A percentile compares a stretch with the other conserved stretches of the same genome.
Evolutionary conservation across 257 asterid genomes (phyloP).

Genomic region (Solanum etuberosum): DNA sequence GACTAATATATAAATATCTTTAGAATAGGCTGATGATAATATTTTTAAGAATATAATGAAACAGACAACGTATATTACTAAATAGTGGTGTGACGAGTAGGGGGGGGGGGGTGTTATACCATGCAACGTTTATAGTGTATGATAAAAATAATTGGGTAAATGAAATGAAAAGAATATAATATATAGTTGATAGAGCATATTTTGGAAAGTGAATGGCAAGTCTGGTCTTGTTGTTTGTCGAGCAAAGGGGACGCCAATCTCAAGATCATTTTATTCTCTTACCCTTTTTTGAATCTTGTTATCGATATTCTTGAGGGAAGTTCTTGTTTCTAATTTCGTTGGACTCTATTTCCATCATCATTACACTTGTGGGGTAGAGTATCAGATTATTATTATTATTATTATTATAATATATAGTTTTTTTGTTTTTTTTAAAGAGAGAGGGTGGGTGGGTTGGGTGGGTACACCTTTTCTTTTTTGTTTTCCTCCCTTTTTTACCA

Average conservation of each 20-base stretch:
- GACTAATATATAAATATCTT: no score
- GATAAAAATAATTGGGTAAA: constrained; percentile 9
- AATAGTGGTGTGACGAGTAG: no score
- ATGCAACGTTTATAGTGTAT: background rate
- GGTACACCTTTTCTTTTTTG: constrained; percentile 2
- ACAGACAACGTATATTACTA: no score
- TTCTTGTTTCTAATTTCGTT: background rate
- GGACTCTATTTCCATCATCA: background rate
- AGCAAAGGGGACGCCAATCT: constrained; percentile 50
- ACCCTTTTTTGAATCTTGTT: constrained; percentile 39
- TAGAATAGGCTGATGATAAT: no score
- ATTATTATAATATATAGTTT: background rate
- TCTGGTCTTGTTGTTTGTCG: constrained; percentile 56
- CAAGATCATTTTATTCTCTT: constrained; percentile 34
- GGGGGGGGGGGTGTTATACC: background rate
- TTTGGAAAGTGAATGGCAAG: constrained; percentile 52
- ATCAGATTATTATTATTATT: background rate
- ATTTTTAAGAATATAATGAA: no score
- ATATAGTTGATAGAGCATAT: constrained; percentile 37
- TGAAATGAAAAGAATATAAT: background rate
- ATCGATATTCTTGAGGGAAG: constrained; percentile 35
- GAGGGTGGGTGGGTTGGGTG: background rate
- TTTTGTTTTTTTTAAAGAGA: background rate
- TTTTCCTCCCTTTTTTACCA: constrained; percentile 21
- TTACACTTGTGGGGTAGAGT: background rate